These are phyloP conservation scores for Cyberlindnera suaveolens DNA, from an alignment of 805 yeast genomes.

Conservation along the genomic window DNA sequence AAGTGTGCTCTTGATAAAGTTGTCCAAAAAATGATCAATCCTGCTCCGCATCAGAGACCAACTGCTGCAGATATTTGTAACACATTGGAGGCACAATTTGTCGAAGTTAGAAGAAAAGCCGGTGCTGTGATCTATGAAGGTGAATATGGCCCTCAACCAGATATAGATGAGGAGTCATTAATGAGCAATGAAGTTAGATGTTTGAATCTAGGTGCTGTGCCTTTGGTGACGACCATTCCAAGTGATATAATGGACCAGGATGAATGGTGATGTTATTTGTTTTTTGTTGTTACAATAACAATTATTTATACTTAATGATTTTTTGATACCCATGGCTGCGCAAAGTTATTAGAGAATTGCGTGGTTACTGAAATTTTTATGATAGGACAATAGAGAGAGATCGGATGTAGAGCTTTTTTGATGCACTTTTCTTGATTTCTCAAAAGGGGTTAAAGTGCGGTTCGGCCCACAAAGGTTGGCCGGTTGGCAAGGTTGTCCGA, in stretches of 20 bases:
- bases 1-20: slow-evolving; percentile 66
- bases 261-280: slow-evolving; percentile 12
- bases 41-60: slow-evolving; percentile 78
- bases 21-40: slow-evolving; percentile 86
- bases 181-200: slow-evolving; percentile 18
- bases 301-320: too few relatives aligned
- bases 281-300: neutral
- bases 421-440: too few relatives aligned
- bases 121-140: slow-evolving; percentile 96
- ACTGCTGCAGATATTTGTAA: slow-evolving; percentile 65
- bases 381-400: too few relatives aligned
- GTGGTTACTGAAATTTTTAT: too few relatives aligned
- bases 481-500: too few relatives aligned
- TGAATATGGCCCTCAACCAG: slow-evolving; percentile 81
- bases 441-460: too few relatives aligned
- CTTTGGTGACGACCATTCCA: slow-evolving; percentile 13
- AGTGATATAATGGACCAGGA: slow-evolving; percentile 19
- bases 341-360: neutral
- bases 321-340: neutral
- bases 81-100: slow-evolving; percentile 66
- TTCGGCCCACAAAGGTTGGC: too few relatives aligned
- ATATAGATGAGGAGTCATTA: slow-evolving; percentile 25
- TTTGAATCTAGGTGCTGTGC: slow-evolving; percentile 15
- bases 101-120: slow-evolving; percentile 75
- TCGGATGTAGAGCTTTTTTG: too few relatives aligned